These are phyloP conservation scores for Heterobasidion irregulare DNA, from an alignment of 1,284 basidiomycete species.

Conservation along the genomic window DNA sequence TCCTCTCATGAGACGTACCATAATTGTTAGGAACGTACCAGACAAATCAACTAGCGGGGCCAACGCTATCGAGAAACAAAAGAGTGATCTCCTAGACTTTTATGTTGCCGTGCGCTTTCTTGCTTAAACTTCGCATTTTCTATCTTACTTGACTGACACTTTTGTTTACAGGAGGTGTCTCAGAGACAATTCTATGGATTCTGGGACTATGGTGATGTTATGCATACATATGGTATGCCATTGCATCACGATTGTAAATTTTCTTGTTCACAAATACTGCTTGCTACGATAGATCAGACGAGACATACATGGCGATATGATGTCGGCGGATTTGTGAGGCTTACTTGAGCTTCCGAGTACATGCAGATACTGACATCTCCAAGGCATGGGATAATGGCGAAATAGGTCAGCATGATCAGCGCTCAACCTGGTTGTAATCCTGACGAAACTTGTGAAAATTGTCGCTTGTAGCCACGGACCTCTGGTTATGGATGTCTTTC, in stretches of 20 bases:
- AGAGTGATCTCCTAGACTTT: slow-evolving; percentile 30
- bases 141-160: not conserved
- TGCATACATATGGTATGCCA: slow-evolving; percentile 28
- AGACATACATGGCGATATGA: slow-evolving; percentile 37
- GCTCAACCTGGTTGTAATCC: too few species aligned
- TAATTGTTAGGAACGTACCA: not conserved
- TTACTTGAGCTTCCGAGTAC: slow-evolving; percentile 18
- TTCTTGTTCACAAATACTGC: not conserved
- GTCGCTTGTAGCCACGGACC: slow-evolving; percentile 22
- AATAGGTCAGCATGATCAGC: not conserved
- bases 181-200: slow-evolving; percentile 33
- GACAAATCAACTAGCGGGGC: slow-evolving; percentile 5
- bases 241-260: not conserved
- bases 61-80: slow-evolving; percentile 27
- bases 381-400: slow-evolving; percentile 10
- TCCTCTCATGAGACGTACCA: not conserved
- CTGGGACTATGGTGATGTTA: slow-evolving; percentile 35
- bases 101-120: slow-evolving; percentile 24
- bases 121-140: not conserved
- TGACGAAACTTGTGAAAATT: too few species aligned
- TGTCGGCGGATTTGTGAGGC: slow-evolving; percentile 32
- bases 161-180: slow-evolving; percentile 23
- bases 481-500: slow-evolving; percentile 38
- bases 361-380: slow-evolving; percentile 15
- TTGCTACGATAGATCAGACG: slow-evolving; percentile 20